These are phyloP conservation scores for Candida mattraensis DNA, from an alignment of 805 yeast species.

Conservation along the genomic window DNA sequence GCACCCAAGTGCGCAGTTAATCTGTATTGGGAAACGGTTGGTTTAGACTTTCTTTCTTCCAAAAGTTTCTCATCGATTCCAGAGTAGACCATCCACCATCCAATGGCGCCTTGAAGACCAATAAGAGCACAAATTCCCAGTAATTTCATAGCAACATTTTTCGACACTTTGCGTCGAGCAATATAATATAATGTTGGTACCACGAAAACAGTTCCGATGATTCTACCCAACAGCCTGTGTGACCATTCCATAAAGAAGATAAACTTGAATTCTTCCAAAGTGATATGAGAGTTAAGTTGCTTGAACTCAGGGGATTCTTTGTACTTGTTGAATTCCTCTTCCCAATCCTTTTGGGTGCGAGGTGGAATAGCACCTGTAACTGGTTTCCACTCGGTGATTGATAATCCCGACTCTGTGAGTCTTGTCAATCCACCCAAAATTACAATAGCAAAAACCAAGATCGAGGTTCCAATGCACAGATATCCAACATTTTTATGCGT, in stretches of 20 bases:
- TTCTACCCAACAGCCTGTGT: conserved; percentile 89
- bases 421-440: conserved; percentile 96
- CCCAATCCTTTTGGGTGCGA: conserved; percentile 77
- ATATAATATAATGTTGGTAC: conserved; percentile 85
- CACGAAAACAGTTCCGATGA: conserved; percentile 80
- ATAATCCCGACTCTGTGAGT: conserved; percentile 91
- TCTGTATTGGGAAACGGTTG: conserved; percentile 96
- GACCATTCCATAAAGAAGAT: conserved; percentile 98
- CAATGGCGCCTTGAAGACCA: conserved; percentile 93
- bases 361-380: conserved; percentile 96
- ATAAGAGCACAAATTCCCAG: conserved; percentile 72
- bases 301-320: conserved; percentile 87
- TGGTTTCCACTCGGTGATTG: conserved; percentile 98
- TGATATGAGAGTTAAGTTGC: conserved; percentile 83
- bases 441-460: conserved; percentile 90
- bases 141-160: conserved; percentile 64
- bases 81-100: conserved; percentile 99
- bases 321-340: conserved; percentile 76
- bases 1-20: conserved; percentile 92
- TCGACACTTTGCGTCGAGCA: conserved; percentile 60
- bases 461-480: conserved; percentile 86
- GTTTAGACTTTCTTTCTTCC: conserved; percentile 80
- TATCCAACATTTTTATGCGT: conserved; percentile 70
- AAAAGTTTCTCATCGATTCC: conserved; percentile 84
- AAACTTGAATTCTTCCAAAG: conserved; percentile 89